Conservation (phyloP, 2,329 filamentous ascomycete species). For the Allantophomopsis lycopodina region DNA sequence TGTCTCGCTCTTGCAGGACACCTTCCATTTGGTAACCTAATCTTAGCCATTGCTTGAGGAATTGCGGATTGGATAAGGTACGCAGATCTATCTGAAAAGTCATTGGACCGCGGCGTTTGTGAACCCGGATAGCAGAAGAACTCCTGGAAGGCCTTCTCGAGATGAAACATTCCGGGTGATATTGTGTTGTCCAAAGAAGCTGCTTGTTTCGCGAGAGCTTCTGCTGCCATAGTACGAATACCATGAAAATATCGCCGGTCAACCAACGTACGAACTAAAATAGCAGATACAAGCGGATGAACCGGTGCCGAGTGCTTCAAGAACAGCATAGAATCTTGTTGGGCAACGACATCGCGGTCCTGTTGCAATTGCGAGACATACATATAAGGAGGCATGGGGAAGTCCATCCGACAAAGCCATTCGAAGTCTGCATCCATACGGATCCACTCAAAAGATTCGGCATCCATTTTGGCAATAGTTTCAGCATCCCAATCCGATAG, state of each 20-base stretch:
- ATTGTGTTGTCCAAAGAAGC: constrained; percentile 54
- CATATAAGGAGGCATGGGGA: constrained; percentile 89
- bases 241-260: constrained; percentile 89
- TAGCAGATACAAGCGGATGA: constrained; percentile 75
- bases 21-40: constrained; percentile 62
- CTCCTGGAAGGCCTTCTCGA: constrained; percentile 75
- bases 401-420: constrained; percentile 79
- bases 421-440: constrained; percentile 96
- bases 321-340: constrained; percentile 63
- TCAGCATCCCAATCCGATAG: constrained; percentile 82
- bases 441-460: constrained; percentile 98
- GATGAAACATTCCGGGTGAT: constrained; percentile 54
- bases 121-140: constrained; percentile 76
- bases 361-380: constrained; percentile 95
- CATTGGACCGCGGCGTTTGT: constrained; percentile 72
- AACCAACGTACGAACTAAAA: constrained; percentile 79
- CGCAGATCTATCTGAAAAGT: constrained; percentile 75
- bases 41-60: constrained; percentile 62
- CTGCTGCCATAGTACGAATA: constrained; percentile 74
- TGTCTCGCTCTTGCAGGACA: constrained; percentile 68
- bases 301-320: constrained; percentile 46
- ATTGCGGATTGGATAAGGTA: constrained; percentile 82
- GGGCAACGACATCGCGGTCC: constrained; percentile 90
- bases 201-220: constrained; percentile 65
- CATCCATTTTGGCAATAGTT: constrained; percentile 81